Base-by-base conservation (phyloP, 176 grass and related monocot genomes). In the Miscanthus lutarioriparius region DNA sequence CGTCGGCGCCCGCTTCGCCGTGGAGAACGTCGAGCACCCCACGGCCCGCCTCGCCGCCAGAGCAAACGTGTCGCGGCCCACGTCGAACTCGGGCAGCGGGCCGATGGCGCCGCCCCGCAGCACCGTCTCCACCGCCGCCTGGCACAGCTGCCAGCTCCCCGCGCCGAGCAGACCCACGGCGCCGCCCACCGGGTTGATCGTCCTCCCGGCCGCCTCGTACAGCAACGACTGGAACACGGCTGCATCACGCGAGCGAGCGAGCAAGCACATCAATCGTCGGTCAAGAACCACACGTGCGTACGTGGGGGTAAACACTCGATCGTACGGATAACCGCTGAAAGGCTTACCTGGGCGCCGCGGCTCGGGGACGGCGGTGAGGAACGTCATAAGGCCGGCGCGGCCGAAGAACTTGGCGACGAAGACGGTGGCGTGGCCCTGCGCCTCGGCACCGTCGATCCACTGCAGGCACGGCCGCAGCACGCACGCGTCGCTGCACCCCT, bases 341-440 rank as follows among this genome's bases (percentile, higher is more conserved):
- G 53, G 2, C 53, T 0, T 74, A 95, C 96, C 93, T 39, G 97
- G 90, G 36, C 97, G 97, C 61, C 94, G 93, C 1, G 79, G 49
- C 5, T 90, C 86, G 27, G 97, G 88, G 23, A 99, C 97, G 67
- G 89, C 90, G 53, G 90, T 91, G 90, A 99, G 87, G 93, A 99
- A 99, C 54, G 97, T 91, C 78, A 96, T 87, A 72, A 99, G 91
- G 0, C 97, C 97, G 17, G 97, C 97, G 45, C 97, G 97, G 82
- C 97, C 97, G 39, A 99, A 99, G 86, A 94, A 96, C 86, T 99
- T 99, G 78, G 97, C 93, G 80, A 92, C 93, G 80, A 99, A 99
- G 56, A 99, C 86, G 32, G 97, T 99, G 90, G 97, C 97, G 90
- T 96, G 91, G 72, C 90, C 97, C 77, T 99, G 97, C 11, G 97